phyloP scores from a whole-genome alignment of 2,329 filamentous ascomycete genomes.

The Neonectria faginata region DNA sequence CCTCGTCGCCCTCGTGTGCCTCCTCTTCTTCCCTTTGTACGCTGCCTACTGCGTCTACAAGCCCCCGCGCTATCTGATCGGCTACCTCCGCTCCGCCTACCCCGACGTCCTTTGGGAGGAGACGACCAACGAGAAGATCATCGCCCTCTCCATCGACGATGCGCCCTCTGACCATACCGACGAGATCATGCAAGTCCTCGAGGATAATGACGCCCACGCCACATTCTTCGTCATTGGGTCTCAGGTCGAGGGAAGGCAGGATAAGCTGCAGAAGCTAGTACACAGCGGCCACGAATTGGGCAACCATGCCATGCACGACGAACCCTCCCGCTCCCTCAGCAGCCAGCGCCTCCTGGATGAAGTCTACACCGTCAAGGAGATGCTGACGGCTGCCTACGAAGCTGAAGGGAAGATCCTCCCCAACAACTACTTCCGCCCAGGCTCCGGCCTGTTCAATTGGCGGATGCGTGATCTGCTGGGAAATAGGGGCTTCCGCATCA shows the following conservation, averaged over 20 bases:
- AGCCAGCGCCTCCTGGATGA: conserved; percentile 70
- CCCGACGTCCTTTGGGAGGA: conserved; percentile 85
- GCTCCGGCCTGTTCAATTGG: conserved; percentile 83
- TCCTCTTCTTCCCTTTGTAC: conserved; percentile 55
- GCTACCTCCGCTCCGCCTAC: conserved; percentile 76
- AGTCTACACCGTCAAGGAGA: conserved; percentile 72
- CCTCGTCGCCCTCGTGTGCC: conserved; percentile 52
- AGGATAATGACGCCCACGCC: conserved; percentile 73
- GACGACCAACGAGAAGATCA: conserved; percentile 67
- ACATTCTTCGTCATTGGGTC: conserved; percentile 92
- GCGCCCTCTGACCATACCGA: conserved; percentile 79
- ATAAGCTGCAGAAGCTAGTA: conserved; percentile 68
- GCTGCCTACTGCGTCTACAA: conserved; percentile 81
- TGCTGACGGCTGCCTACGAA: conserved; percentile 69
- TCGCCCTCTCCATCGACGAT: conserved; percentile 90
- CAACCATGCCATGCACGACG: conserved; percentile 92
- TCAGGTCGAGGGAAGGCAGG: conserved; percentile 72
- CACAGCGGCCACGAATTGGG: conserved; percentile 76
- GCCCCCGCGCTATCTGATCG: conserved; percentile 78
- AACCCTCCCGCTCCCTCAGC: conserved; percentile 74
- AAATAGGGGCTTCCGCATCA: conserved; percentile 74
- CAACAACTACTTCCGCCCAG: conserved; percentile 81
- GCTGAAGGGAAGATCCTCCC: conserved; percentile 58
- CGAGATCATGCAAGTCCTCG: conserved; percentile 77
- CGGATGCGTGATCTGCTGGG: conserved; percentile 73